Percentiles rank a stretch among this genome's conserved stretches.
These are phyloP conservation scores for Amanita phalloides DNA, from an alignment of 768 basidiomycete species.

Conservation along the genomic window DNA sequence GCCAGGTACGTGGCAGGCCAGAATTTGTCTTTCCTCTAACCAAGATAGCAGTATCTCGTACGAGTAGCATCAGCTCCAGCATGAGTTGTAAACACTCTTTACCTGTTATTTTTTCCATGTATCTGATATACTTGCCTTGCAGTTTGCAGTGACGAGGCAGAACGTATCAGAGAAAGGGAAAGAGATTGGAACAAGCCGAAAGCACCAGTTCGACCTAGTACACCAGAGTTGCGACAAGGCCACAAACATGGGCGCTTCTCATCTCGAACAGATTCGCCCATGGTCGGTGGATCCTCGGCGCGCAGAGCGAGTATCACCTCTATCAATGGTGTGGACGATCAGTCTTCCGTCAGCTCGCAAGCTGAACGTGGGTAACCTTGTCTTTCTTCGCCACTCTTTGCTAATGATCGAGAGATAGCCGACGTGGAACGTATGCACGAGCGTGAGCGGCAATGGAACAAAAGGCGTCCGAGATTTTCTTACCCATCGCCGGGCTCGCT, in stretches of 20 bases:
- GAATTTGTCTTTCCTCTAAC: neutral
- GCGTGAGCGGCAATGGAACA: constrained; percentile 49
- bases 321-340: constrained; percentile 27
- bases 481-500: constrained; percentile 33
- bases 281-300: constrained; percentile 3
- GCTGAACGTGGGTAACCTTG: constrained; percentile 34
- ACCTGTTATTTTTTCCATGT: neutral
- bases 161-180: constrained; percentile 29
- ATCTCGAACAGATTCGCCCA: constrained; percentile 8
- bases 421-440: constrained; percentile 34
- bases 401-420: constrained; percentile 28
- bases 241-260: constrained; percentile 11
- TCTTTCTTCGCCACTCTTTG: neutral
- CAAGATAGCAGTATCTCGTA: constrained; percentile 9
- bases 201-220: constrained; percentile 9
- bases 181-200: constrained; percentile 32
- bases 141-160: constrained; percentile 12
- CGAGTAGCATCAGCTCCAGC: constrained; percentile 9
- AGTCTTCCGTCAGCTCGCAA: constrained; percentile 35
- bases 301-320: constrained; percentile 19
- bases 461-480: constrained; percentile 21
- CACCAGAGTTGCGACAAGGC: constrained; percentile 14
- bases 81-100: neutral
- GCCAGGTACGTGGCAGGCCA: neutral
- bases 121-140: neutral